These are phyloP conservation scores for Cladosporium velox DNA, from an alignment of 2,329 filamentous ascomycete genomes.

Conservation along the genomic window DNA sequence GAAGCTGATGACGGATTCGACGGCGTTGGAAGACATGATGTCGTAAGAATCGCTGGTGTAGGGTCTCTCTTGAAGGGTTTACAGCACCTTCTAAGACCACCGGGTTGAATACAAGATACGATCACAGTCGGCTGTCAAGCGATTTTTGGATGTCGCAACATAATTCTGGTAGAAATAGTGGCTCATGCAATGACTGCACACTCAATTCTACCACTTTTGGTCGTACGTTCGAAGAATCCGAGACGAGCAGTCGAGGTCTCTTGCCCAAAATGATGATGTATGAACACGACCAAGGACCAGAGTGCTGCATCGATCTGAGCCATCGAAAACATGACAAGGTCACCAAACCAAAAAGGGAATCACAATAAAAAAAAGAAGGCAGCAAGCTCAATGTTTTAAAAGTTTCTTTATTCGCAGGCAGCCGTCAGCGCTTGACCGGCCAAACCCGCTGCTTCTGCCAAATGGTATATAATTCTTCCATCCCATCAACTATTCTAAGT, in stretches of 20 bases:
- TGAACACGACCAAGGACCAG: neutral
- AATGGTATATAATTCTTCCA: slow-evolving; percentile 14
- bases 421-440: slow-evolving; percentile 19
- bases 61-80: neutral
- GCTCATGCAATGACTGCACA: too few species aligned
- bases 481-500: neutral
- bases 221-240: neutral
- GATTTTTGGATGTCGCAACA: neutral
- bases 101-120: neutral
- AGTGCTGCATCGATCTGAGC: neutral
- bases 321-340: neutral
- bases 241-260: neutral
- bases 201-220: too few species aligned
- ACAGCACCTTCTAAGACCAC: neutral
- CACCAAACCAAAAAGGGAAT: neutral
- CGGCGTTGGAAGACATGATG: slow-evolving; percentile 20
- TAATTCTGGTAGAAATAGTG: too few species aligned
- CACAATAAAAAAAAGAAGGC: neutral
- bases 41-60: neutral
- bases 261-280: neutral
- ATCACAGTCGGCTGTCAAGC: neutral
- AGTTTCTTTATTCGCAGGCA: slow-evolving; percentile 10
- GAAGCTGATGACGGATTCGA: slow-evolving; percentile 21
- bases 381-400: neutral
- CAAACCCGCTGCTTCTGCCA: slow-evolving; percentile 3